Percentiles rank a stretch among this genome's conserved stretches.
phyloP scores from a whole-genome alignment of 2,329 filamentous ascomycete species.

The Cryphonectria radicalis region DNA sequence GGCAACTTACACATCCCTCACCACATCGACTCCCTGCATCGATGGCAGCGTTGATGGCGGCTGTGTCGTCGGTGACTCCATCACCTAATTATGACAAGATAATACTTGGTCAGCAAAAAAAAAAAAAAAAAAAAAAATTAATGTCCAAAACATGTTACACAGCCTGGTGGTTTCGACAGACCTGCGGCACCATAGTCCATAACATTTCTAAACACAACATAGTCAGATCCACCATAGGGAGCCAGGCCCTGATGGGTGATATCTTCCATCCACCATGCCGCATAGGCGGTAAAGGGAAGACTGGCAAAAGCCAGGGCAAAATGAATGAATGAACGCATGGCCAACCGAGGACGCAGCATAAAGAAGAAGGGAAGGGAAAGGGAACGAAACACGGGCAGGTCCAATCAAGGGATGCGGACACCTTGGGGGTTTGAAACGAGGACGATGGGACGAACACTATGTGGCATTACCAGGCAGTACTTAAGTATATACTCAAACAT shows the following conservation, averaged over 20 bases:
- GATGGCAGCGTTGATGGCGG: conserved; percentile 51
- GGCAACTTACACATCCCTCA: conserved; percentile 45
- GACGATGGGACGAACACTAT: conserved; percentile 25
- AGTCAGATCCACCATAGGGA: conserved; percentile 46
- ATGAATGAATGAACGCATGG: conserved; percentile 36
- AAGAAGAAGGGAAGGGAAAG: conserved; percentile 6
- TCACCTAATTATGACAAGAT: conserved; percentile 41
- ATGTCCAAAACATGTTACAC: background rate
- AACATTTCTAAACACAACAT: conserved; percentile 53
- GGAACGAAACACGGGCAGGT: conserved; percentile 18
- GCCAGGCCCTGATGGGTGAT: conserved; percentile 48
- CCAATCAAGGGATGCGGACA: conserved; percentile 4
- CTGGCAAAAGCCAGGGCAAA: conserved; percentile 37
- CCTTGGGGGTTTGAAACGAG: background rate
- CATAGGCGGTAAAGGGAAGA: conserved; percentile 35
- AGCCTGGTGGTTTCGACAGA: background rate
- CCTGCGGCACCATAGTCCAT: conserved; percentile 51
- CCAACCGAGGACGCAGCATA: conserved; percentile 14
- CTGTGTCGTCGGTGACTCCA: conserved; percentile 51
- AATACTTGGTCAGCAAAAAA: conserved; percentile 9
- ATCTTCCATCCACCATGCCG: conserved; percentile 39
- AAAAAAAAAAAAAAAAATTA: background rate
- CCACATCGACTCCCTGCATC: conserved; percentile 45
- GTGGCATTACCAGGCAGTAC: conserved; percentile 20
- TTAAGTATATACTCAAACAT: conserved; percentile 27